Percentiles rank a stretch among this genome's conserved stretches.
Evolutionary conservation across 495 filamentous ascomycete genomes (phyloP).

Genomic region (Tuber borchii): DNA sequence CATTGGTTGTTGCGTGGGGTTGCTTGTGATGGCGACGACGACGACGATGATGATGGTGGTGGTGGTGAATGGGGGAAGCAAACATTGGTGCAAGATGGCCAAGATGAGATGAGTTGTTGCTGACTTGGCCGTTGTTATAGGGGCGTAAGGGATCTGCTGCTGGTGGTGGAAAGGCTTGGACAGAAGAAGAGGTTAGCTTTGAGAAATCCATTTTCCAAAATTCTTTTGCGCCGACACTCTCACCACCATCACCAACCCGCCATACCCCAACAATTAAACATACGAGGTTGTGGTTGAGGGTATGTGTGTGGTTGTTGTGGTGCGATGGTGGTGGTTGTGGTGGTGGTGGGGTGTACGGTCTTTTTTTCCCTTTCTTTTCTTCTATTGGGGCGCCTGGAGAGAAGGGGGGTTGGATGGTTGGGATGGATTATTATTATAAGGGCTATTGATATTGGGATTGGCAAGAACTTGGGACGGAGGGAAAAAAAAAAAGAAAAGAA

Average conservation of each 20-base stretch:
- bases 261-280: slow-evolving; percentile 24
- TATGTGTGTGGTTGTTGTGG: not conserved
- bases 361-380: not conserved
- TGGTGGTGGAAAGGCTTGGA: slow-evolving; percentile 68
- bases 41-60: not conserved
- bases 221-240: slow-evolving; percentile 23
- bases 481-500: not conserved
- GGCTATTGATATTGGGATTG: slow-evolving; percentile 12
- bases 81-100: not conserved
- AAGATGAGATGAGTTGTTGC: slow-evolving; percentile 8
- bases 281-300: slow-evolving; percentile 1
- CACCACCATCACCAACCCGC: slow-evolving; percentile 12
- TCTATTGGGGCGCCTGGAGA: not conserved
- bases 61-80: slow-evolving; percentile 1
- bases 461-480: slow-evolving; percentile 8
- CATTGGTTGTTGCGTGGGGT: slow-evolving; percentile 2
- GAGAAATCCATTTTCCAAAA: slow-evolving; percentile 9
- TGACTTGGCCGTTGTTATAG: slow-evolving; percentile 21
- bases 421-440: not conserved
- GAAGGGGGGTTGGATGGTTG: not conserved
- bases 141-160: slow-evolving; percentile 59
- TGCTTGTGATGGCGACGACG: not conserved
- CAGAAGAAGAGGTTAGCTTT: slow-evolving; percentile 63
- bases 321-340: not conserved
- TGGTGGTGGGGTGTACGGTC: not conserved